Evolutionary conservation across 2,329 filamentous ascomycete species (phyloP), one percentile per base, ranked within the genome.

Genomic region (Cladophialophora bantiana): DNA sequence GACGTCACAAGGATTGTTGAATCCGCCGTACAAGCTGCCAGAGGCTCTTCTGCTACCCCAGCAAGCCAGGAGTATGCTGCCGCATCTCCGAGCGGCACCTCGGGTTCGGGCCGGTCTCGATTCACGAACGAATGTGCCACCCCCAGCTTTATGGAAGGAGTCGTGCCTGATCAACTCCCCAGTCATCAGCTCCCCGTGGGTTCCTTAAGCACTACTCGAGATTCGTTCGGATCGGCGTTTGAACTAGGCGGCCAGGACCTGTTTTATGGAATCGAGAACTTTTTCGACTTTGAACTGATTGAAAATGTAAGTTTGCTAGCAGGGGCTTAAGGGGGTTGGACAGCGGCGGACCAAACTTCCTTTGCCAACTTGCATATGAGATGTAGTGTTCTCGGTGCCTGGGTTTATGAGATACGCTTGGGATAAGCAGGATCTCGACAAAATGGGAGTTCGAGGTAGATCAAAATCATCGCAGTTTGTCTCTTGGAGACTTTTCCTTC

Each of bases 1-100:
- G 60, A 63, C 53, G 52, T 63, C 20, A 38, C 60, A 6, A 57
- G 32, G 38, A 57, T 63, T 32, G 53, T 63, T 3, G 60, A 57
- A 42, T 48, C 52, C 4, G 60, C 60, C 0, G 38, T 63, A 18
- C 52, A 50, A 48, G 32, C 60, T 18, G 60, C 36, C 31, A 26
- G 50, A 54, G 60, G 35, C 10, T 62, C 53, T 7, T 40, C 45
- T 20, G 48, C 59, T n/a, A 3, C 45, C 6, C 7, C 59, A 9
- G 20, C 55, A 3, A 12, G 35, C 7, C 35, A 40, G 36, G 45
- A 50, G 38, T n/a, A 62, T 32, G 48, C 10, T 15, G 15, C 35
- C 7, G n/a, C 48, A 38, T 34, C 59, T n/a, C 50, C 35, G 36
- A 20, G 13, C 59, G n/a, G 45, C 7, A 10, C 32, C 2, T n/a